phyloP scores from a whole-genome alignment of 495 filamentous ascomycete genomes.

The Acidomyces sp. region DNA sequence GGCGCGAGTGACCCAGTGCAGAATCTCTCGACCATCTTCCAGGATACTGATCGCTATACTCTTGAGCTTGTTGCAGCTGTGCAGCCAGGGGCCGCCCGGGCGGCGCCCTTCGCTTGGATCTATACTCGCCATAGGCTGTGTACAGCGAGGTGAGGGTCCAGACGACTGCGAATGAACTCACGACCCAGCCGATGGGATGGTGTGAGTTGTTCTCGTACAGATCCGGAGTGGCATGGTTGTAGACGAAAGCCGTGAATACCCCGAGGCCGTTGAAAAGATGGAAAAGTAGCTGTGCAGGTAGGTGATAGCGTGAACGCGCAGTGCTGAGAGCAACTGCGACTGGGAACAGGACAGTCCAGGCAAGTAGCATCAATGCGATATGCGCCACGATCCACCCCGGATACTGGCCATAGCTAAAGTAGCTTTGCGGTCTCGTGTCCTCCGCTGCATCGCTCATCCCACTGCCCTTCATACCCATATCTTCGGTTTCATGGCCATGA shows the following conservation, averaged over 20 bases:
- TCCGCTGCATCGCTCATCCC: constrained; percentile 1
- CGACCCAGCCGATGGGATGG: constrained; percentile 77
- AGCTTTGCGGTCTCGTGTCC: constrained; percentile 36
- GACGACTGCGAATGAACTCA: constrained; percentile 53
- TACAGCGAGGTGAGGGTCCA: constrained; percentile 55
- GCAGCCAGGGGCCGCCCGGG: constrained; percentile 2
- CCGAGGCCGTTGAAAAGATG: constrained; percentile 57
- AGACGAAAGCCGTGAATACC: constrained; percentile 58
- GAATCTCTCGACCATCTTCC: constrained; percentile 74
- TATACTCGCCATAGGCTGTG: constrained; percentile 24
- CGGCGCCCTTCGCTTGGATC: constrained; percentile 13
- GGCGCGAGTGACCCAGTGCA: constrained; percentile 42
- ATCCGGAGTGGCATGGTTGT: constrained; percentile 73
- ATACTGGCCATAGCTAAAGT: constrained; percentile 61
- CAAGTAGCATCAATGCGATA: constrained; percentile 63
- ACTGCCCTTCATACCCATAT: constrained; percentile 1
- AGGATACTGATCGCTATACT: constrained; percentile 30
- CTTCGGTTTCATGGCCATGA: constrained; percentile 22
- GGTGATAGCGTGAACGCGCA: constrained; percentile 59
- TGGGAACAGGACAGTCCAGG: constrained; percentile 77
- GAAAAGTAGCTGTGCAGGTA: constrained; percentile 66
- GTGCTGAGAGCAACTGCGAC: constrained; percentile 75
- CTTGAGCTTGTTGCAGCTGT: constrained; percentile 47
- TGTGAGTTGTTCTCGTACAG: constrained; percentile 82
- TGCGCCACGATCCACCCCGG: constrained; percentile 59